Percentiles rank a stretch among this genome's conserved stretches.
Evolutionary conservation across 441 rosid genomes (phyloP).

Genomic region (Daphne laureola): DNA sequence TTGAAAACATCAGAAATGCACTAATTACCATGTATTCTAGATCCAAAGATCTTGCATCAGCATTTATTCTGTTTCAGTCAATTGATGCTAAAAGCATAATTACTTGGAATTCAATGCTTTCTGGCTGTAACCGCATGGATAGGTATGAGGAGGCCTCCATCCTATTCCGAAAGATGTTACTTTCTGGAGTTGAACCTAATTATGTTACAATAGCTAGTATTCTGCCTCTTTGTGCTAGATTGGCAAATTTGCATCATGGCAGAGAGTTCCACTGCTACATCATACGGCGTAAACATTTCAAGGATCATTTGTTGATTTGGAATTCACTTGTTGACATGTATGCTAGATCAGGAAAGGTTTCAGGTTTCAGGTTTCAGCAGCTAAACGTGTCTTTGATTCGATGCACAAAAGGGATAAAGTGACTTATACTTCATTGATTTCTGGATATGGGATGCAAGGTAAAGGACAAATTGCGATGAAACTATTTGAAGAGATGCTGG

Average conservation of each 20-base stretch:
- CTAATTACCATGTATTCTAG: conserved; percentile 70
- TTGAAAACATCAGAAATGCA: conserved; percentile 50
- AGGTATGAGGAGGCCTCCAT: conserved; percentile 55
- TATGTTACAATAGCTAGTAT: conserved; percentile 60
- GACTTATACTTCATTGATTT: conserved; percentile 75
- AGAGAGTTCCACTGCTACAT: conserved; percentile 77
- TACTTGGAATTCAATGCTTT: conserved; percentile 75
- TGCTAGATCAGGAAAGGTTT: conserved; percentile 64
- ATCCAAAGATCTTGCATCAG: conserved; percentile 42
- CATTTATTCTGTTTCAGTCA: conserved; percentile 36
- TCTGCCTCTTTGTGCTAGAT: conserved; percentile 72
- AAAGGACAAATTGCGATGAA: conserved; percentile 44
- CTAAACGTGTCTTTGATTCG: conserved; percentile 42
- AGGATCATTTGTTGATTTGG: conserved; percentile 44
- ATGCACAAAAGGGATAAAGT: conserved; percentile 55
- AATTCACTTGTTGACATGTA: conserved; percentile 75
- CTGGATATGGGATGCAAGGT: conserved; percentile 70
- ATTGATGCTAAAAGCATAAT: conserved; percentile 31
- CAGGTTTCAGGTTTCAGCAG: conserved; percentile 38
- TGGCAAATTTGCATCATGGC: conserved; percentile 68
- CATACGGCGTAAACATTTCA: conserved; percentile 35
- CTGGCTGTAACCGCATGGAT: conserved; percentile 47
- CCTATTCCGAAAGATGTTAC: conserved; percentile 51
- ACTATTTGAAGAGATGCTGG: conserved; percentile 51
- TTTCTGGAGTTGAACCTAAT: conserved; percentile 56